A percentile compares a stretch with the other conserved stretches of the same genome.
Conservation (phyloP, 805 yeast genomes). For the Sugiyamaella chiloensis region DNA sequence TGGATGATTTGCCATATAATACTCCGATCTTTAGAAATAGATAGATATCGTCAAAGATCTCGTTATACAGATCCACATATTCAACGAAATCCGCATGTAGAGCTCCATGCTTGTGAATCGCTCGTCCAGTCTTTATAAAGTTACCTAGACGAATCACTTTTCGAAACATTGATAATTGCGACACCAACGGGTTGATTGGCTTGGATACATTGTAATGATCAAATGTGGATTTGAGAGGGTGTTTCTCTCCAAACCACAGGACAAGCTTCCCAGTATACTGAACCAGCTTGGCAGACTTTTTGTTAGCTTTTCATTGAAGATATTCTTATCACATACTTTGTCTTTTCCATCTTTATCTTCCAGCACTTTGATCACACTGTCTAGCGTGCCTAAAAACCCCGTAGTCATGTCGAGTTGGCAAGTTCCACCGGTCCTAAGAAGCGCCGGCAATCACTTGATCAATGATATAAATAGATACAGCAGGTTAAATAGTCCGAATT, state of each 20-base stretch:
- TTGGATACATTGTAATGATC: slow-evolving; percentile 6
- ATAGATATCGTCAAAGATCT: slow-evolving; percentile 30
- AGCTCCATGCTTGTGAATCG: slow-evolving; percentile 9
- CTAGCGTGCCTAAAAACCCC: no score
- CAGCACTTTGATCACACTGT: slow-evolving; percentile 18
- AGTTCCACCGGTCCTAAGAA: no score
- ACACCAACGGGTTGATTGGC: slow-evolving; percentile 23
- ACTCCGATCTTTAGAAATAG: slow-evolving; percentile 29
- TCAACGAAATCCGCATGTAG: slow-evolving; percentile 15
- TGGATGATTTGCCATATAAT: slow-evolving; percentile 10
- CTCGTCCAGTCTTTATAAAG: slow-evolving; percentile 24
- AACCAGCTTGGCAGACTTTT: slow-evolving; percentile 27
- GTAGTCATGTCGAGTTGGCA: no score
- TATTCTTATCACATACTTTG: slow-evolving; percentile 17
- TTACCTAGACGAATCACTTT: slow-evolving; percentile 31
- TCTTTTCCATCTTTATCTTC: slow-evolving; percentile 30
- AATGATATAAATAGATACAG: no score
- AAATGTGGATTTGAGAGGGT: slow-evolving; percentile 8
- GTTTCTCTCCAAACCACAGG: slow-evolving; percentile 15
- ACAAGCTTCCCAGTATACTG: slow-evolving; percentile 30
- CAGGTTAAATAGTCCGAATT: no score
- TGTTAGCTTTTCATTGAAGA: slow-evolving; percentile 3
- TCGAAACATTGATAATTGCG: slow-evolving; percentile 30
- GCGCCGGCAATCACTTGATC: no score
- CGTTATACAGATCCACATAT: slow-evolving; percentile 27